These are phyloP conservation scores for Puccinia hordei DNA, from an alignment of 1,284 basidiomycete genomes.

Conservation along the genomic window DNA sequence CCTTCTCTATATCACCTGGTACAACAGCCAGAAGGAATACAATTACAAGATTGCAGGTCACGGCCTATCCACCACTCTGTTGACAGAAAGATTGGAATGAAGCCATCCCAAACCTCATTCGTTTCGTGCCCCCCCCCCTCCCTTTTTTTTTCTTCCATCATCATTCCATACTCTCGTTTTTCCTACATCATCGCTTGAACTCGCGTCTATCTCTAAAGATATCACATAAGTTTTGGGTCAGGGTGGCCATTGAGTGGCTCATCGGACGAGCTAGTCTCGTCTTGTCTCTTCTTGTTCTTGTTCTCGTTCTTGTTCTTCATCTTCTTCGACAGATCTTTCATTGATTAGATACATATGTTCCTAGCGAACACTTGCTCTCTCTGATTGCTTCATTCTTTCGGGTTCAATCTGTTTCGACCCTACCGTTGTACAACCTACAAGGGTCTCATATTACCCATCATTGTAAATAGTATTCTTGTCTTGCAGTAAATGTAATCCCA, in stretches of 20 bases:
- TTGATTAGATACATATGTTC: background rate
- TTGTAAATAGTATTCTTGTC: constrained; percentile 20
- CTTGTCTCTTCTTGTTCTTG: no score
- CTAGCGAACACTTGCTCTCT: background rate
- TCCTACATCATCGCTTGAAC: background rate
- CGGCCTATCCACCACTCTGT: constrained; percentile 8
- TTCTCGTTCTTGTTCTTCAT: background rate
- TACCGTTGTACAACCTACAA: background rate
- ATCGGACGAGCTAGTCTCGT: constrained; percentile 16
- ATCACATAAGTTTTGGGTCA: background rate
- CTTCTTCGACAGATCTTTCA: no score
- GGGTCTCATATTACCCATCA: background rate
- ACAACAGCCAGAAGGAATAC: constrained; percentile 55
- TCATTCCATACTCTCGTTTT: background rate
- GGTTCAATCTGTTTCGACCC: background rate
- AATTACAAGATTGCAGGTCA: constrained; percentile 35
- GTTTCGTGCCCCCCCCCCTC: no score
- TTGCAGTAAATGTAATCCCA: constrained; percentile 19
- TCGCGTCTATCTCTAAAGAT: constrained; percentile 6
- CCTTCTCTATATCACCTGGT: constrained; percentile 58
- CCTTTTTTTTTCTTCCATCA: no score
- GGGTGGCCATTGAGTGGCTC: background rate
- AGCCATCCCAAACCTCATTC: background rate
- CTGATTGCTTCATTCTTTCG: constrained; percentile 2
- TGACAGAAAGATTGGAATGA: constrained; percentile 31